Conservation (phyloP, 331 rosid species). For the Saraca asoca region DNA sequence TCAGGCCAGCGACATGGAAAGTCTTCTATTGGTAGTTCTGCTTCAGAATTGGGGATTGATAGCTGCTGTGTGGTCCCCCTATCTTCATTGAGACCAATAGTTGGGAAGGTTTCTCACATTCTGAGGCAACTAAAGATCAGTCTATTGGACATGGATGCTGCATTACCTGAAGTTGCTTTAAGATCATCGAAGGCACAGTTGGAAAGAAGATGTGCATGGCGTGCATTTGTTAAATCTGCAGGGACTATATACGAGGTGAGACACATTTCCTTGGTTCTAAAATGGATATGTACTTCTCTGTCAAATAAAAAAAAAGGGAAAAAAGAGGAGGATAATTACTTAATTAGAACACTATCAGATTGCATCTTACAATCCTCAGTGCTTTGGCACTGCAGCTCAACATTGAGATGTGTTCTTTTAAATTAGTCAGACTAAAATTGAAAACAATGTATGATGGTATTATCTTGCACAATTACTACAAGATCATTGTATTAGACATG, state of each 20-base stretch:
- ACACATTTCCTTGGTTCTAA: conserved; percentile 24
- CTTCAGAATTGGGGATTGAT: conserved; percentile 53
- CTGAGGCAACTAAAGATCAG: conserved; percentile 72
- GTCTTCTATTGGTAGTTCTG: conserved; percentile 38
- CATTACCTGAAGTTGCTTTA: conserved; percentile 69
- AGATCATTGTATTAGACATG: background rate
- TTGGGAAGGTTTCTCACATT: conserved; percentile 75
- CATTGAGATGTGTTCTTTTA: background rate
- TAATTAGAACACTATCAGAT: conserved; percentile 4
- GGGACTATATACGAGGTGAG: conserved; percentile 83
- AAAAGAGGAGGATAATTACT: too few relatives aligned
- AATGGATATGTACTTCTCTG: conserved; percentile 3
- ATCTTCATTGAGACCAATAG: conserved; percentile 80
- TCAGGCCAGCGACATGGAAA: conserved; percentile 48
- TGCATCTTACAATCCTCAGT: conserved; percentile 18
- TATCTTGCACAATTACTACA: conserved; percentile 1
- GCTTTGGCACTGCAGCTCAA: conserved; percentile 29
- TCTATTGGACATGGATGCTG: conserved; percentile 95
- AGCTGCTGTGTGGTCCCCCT: conserved; percentile 77
- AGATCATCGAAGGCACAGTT: conserved; percentile 69
- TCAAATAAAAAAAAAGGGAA: too few relatives aligned
- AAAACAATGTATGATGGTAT: background rate
- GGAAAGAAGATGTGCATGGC: conserved; percentile 93
- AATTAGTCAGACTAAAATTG: too few relatives aligned
- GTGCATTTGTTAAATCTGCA: conserved; percentile 84